Base-by-base conservation (phyloP, 2,329 filamentous ascomycete species). In the Penicillium sp. region DNA sequence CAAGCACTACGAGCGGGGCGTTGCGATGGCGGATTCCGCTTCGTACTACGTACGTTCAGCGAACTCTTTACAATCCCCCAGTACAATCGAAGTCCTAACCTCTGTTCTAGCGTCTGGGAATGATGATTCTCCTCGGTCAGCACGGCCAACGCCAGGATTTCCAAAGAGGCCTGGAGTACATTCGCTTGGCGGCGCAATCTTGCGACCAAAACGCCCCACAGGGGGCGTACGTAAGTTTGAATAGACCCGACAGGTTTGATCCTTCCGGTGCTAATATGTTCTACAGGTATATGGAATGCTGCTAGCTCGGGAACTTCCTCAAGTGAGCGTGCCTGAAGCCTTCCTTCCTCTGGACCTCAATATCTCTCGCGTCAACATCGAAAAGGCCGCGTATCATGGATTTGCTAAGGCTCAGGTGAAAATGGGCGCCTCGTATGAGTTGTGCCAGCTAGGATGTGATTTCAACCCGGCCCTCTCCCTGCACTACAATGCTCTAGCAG, bases 151-250 rank as follows among this genome's bases (percentile, higher is more conserved):
- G 80, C 40, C 92, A 94, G 72, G 91, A 97, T 71, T 93, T 85
- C 67, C 78, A 82, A 37, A 82, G 80, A 53, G 94, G 92, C 1
- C 78, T 97, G 35, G 87, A 95, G 63, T 82, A 96, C 65, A 94
- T 99, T 67, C 86, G 85, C 64, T 81, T 85, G 56, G 91, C 93
- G 42, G 93, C 94, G 26, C 86, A 93, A 61, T 89, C 86, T 4
- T 90, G 93, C 6, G 94, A 99, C 69, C 93, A 97, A 75, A 96
- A 99, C 73, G 92, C 94, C 9, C 93, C 94, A 0, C 94, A 99
- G 67, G 94, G 94, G 43, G 92, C 94, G 42, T 99, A 96, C 70
- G 85, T 78, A 61, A 65, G 76, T 56, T n/a, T 43, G n/a, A 20
- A 22, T 37, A 3, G n/a, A 37, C 15, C n/a, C 29, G n/a, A 29